Evolutionary conservation across 2,329 filamentous ascomycete species (phyloP), one percentile per base, ranked within the genome.

Genomic region (Fusarium brevicatenulatum): DNA sequence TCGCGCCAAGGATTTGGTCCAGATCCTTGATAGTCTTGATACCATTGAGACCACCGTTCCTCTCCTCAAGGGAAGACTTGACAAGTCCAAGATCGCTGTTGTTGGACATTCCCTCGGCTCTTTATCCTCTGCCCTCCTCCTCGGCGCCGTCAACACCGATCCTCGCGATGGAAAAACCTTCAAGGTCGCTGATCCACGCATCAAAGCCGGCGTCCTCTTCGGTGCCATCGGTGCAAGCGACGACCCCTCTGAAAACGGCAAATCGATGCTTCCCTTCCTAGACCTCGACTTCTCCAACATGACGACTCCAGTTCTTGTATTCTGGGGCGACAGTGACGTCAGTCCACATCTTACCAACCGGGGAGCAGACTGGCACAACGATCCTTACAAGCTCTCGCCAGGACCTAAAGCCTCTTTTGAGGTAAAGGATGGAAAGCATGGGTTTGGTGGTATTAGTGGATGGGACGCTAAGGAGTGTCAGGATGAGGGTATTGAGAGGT

Each of bases 141-240:
- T 79, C 0, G 78, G 78, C 0, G 76, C 73, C 0, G 32, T 37
- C 8, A 79, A 79, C 62, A 76, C 50, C 2, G 72, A 78, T 12
- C 76, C 76, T 5, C 68, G 73, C 0, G 68, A 73, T 9, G 76
- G 76, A 4, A 39, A 34, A 2, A 67, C 59, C 23, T 64, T 72
- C 11, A 18, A 71, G 9, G 52, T 40, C 7, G 30, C 54, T 11
- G 76, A 78, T 2, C 23, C 64, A 2, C 73, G 78, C 7, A 73
- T 79, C 72, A 79, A 74, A 37, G 75, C 76, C 4, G 78, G 78
- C 2, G 62, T 79, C 1, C n/a, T 77, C 15, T 66, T 77, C n/a
- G 77, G 76, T 4, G 70, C 72, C 5, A 46, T 70, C 4, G 77
- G 77, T 2, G 66, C 43, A 1, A 73, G 75, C 4, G 74, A 66